Percentiles rank a stretch among this genome's conserved stretches.
These are phyloP conservation scores for Lodderomyces beijingensis DNA, from an alignment of 1,139 yeast genomes.

Conservation along the genomic window DNA sequence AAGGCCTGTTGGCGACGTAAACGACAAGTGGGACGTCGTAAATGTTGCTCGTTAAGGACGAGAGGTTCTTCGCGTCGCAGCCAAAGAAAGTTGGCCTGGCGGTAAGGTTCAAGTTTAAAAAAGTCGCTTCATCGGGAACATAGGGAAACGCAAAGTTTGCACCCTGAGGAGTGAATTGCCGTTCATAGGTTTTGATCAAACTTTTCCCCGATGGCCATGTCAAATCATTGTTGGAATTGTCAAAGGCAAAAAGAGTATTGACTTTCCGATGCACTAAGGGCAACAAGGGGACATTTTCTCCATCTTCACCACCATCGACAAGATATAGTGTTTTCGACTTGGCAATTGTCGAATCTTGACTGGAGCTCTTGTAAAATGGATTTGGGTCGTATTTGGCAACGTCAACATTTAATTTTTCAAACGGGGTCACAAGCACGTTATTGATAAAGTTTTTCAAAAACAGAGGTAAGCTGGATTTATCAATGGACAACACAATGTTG, in stretches of 20 bases:
- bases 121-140: conserved; percentile 69
- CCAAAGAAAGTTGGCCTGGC: conserved; percentile 80
- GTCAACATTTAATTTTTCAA: conserved; percentile 19
- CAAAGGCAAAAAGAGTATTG: conserved; percentile 28
- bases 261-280: conserved; percentile 25
- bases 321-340: conserved; percentile 19
- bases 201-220: conserved; percentile 39
- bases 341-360: conserved; percentile 12
- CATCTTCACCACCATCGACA: conserved; percentile 31
- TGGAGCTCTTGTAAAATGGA: conserved; percentile 38
- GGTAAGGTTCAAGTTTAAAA: conserved; percentile 55
- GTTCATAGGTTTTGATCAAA: conserved; percentile 46
- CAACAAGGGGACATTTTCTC: conserved; percentile 26
- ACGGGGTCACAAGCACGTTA: no score
- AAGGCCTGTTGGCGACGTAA: conserved; percentile 62
- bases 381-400: conserved; percentile 45
- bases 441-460: conserved; percentile 36
- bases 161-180: conserved; percentile 60
- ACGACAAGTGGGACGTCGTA: conserved; percentile 68
- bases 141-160: conserved; percentile 66
- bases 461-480: conserved; percentile 22
- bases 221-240: conserved; percentile 26
- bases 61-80: conserved; percentile 66
- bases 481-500: conserved; percentile 4
- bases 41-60: conserved; percentile 33